Base-by-base conservation (phyloP, 306 rosid genomes). In the Abrus pulchellus region DNA sequence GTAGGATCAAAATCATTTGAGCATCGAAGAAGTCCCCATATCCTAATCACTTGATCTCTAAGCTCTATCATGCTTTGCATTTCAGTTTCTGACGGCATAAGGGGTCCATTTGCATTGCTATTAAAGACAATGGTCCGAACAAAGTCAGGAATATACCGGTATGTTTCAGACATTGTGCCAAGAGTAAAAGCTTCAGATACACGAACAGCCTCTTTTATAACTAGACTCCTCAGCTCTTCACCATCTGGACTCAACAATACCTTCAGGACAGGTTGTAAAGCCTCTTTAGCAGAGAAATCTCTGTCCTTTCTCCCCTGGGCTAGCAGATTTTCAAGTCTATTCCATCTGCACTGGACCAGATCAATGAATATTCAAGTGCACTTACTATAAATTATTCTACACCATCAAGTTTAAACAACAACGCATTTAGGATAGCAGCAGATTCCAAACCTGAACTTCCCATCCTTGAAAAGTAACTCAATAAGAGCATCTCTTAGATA, bases 401-500 rank as follows among this genome's bases (percentile, higher is more conserved):
- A 81, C n/a, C 63, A 55, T 38, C 77, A 43, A 68, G 30, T 60
- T 68, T 74, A 76, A 33, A 62, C 29, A 74, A 77, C 32, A 27
- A 64, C 33, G 59, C 34, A 79, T 14, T 47, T 56, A 76, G 72
- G 50, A 74, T 49, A 76, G 85, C 43, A 55, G 77, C 41, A 78
- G 34, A 47, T 55, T 49, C 30, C 94, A 85, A 80, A 83, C 97
- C 99, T 91, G 88, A 94, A 93, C 85, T 83, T 94, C 77, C 89
- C 95, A 45, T 94, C 99, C 88, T 90, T 88, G 82, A 94, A 94
- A 82, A 94, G 97, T 89, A 94, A 83, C 86, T 91, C 95, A 75
- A 94, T 87, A 65, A 94, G 97, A 71, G 99, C 97, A 86, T 93
- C 97, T 87, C 97, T 91, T 83, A 94, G 93, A 80, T 94, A 94